Evolutionary conservation across 2,329 filamentous ascomycete genomes (phyloP).

Genomic region (Dothideomycetes sp.): DNA sequence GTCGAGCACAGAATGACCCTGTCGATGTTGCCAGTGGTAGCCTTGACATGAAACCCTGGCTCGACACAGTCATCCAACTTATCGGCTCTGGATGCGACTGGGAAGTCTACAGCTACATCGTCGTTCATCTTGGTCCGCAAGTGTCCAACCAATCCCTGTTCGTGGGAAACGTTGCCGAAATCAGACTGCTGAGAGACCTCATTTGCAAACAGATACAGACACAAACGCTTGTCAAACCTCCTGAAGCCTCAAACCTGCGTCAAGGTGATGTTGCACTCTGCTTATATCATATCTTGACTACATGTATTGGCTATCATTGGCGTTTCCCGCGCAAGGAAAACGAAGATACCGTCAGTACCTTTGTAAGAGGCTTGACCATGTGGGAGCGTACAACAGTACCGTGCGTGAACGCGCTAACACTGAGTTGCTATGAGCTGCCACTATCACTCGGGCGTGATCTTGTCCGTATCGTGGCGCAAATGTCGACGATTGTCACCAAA

Average conservation of each 20-base stretch:
- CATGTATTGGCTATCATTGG: constrained; percentile 82
- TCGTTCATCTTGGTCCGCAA: constrained; percentile 79
- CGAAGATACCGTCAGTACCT: constrained; percentile 79
- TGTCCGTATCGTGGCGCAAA: constrained; percentile 78
- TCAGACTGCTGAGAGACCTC: constrained; percentile 64
- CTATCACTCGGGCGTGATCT: constrained; percentile 77
- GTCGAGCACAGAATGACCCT: constrained; percentile 14
- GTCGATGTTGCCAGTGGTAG: constrained; percentile 2
- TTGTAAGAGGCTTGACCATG: constrained; percentile 64
- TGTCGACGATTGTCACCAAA: constrained; percentile 94
- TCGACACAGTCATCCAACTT: constrained; percentile 14
- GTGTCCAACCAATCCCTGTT: constrained; percentile 86
- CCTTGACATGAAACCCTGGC: constrained; percentile 15
- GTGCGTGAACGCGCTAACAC: constrained; percentile 88
- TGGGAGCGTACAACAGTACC: constrained; percentile 60
- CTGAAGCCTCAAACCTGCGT: constrained; percentile 65
- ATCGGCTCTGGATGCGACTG: constrained; percentile 38
- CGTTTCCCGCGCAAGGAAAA: constrained; percentile 77
- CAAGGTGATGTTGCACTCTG: constrained; percentile 84
- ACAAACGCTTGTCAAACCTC: constrained; percentile 72
- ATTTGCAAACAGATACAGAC: constrained; percentile 76
- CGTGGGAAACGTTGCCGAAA: constrained; percentile 59
- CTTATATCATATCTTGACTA: constrained; percentile 76
- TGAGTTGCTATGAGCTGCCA: constrained; percentile 92
- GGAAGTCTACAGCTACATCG: constrained; percentile 85